These are phyloP conservation scores for Mucor racemosus DNA, from an alignment of 371 early-diverging fungal species.

Conservation along the genomic window DNA sequence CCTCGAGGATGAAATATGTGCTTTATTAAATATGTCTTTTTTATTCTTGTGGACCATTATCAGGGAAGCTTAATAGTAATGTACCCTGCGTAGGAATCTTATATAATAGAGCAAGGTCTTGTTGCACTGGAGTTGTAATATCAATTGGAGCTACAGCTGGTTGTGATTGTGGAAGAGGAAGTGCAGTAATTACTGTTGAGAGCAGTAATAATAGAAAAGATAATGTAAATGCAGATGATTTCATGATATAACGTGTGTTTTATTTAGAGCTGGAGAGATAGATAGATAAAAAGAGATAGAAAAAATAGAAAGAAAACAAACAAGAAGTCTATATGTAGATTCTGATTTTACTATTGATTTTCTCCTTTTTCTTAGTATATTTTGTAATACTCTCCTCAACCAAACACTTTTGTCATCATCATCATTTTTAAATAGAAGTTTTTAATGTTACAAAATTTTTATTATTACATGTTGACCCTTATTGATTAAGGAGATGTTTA, in stretches of 20 bases:
- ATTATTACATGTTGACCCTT: background rate
- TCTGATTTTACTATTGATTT: background rate
- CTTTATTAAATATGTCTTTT: background rate
- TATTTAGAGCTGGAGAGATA: background rate
- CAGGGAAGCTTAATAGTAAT: background rate
- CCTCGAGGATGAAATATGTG: background rate
- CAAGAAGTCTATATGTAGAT: background rate
- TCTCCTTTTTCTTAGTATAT: background rate
- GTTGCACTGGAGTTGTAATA: background rate
- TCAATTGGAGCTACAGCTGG: conserved; percentile 4
- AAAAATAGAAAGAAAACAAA: background rate
- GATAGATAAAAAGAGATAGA: background rate
- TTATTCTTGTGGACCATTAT: conserved; percentile 7
- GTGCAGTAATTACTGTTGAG: background rate
- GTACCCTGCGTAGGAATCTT: background rate
- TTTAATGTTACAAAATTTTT: conserved; percentile 5
- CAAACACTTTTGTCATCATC: no score
- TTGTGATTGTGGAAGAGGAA: background rate
- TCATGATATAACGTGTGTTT: background rate
- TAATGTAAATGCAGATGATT: conserved; percentile 1
- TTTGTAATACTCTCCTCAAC: no score
- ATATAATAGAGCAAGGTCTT: background rate
- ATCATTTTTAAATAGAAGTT: background rate
- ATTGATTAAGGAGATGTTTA: background rate
- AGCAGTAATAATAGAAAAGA: background rate